Base-by-base conservation (phyloP, 1,139 yeast species). In the Hyphopichia khmerensis region DNA sequence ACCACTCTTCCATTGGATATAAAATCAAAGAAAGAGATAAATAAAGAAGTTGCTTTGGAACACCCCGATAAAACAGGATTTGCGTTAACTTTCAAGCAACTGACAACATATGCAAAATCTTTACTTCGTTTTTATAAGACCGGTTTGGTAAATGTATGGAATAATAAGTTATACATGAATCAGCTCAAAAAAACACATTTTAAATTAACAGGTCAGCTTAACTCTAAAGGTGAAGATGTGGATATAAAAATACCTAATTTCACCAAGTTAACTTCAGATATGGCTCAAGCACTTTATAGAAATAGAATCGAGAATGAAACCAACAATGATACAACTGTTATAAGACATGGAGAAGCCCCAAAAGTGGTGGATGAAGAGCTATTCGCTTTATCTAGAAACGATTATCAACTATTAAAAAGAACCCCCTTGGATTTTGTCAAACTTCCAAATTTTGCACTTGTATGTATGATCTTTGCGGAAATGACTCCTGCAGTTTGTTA, bases 381-480 rank as follows among this genome's bases (percentile, higher is more conserved):
- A 14, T 69, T 77, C 45, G 51, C 51, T n/a, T 41, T 86, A n/a
- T 58, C 78, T 0, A 67, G 95, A 44, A 53, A 64, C 2, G 78
- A 85, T 42, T 79, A 68, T 49, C 84, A 81, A 51, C 57, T 77
- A 6, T 58, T 84, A 29, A 59, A 75, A n/a, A 68, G 95, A 40
- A 81, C 89, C 0, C 74, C 72, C 9, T 57, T 57, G 1, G 91
- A 87, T 56, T 66, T 79, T 45, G 48, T 53, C 40, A 84, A 84
- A 55, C 64, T 87, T 17, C 95, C 95, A 2, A 21, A 73, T 13
- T 87, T 87, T 64, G 86, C 78, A 0, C 44, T 81, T 1, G 56
- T 85, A 0, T 75, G 83, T 45, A 57, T 79, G 17, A 55, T 84
- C 1, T 80, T 82, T 50, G 79, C 81, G 53, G 95, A 87, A 52